Evolutionary conservation across 495 filamentous ascomycete species (phyloP), one percentile per base, ranked within the genome.

Genomic region (Daldinia bambusicola): DNA sequence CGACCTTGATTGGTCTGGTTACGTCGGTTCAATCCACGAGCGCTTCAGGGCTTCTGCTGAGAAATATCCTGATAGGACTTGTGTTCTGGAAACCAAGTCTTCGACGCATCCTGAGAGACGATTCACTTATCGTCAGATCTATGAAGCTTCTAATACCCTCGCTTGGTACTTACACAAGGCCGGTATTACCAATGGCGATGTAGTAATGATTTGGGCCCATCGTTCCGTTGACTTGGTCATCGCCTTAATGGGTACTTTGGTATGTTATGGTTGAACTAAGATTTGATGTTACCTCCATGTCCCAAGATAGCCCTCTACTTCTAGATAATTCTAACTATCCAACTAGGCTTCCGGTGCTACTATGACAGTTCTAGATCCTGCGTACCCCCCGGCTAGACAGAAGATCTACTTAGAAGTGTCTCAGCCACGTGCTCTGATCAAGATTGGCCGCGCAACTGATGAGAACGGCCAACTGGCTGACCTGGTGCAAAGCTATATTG

Each of bases 181-280:
- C 61, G 95, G 94, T 30, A 83, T 94, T 58, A 83, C 90, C 41
- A 84, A 89, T 61, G 94, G 93, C 12, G 95, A 98, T 56, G 93
- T 98, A 26, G 92, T 97, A 61, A 97, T 97, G 94, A 90, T 95
- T 57, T 98, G 90, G 78, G 92, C 93, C 32, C 87, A 97, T 77
- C 88, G 95, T 4, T 87, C 87, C 12, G 91, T 93, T 6, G 92
- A 93, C 67, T 78, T 94, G 16, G 89, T 93, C 6, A 83, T 91
- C 13, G 84, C 84, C 5, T 79, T 90, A 7, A 89, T 90, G 86
- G 84, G 91, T 77, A 85, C 85, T 51, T 74, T 88, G 67, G 79
- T 81, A 78, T 51, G 60, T 14, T 40, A 9, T 6, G 12, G 18
- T 8, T 26, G 18, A 57, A 22, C 55, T 57, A 38, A 20, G 16